Evolutionary conservation across 495 filamentous ascomycete species (phyloP), one percentile per base, ranked within the genome.

Genomic region (Talaromyces wortmannii): DNA sequence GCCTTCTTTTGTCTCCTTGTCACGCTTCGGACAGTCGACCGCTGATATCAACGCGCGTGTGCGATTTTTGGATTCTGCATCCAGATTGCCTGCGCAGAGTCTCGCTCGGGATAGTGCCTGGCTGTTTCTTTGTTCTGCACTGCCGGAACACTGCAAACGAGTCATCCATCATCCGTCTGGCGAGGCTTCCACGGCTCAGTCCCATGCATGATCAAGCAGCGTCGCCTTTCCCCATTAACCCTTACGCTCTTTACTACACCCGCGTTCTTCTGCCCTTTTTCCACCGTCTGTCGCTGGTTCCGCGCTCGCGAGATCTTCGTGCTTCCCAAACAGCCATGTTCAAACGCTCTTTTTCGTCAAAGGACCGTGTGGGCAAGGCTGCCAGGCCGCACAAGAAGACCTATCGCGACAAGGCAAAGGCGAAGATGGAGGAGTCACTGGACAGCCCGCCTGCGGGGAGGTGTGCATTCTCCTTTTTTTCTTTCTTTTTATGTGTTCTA

Each of bases 311-410:
- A 50, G 23, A 29, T 49, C 31, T 59, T 56, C 55, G 42, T 40
- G 13, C 55, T 17, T 59, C 58, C 65, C 69, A 71, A 60, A 66
- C 66, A 80, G 79, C 55, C 61, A 92, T 92, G 88, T 91, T 92
- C 78, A 90, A 86, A 69, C 87, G 88, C 68, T 90, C 88, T 62
- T 91, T 92, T 76, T 75, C 78, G 66, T 82, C 82, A 53, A 86
- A 82, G 71, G 80, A 87, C 70, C 84, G 87, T 57, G 86, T 86
- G 67, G 83, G 84, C 68, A 94, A 95, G 81, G 78, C 85, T 72
- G 79, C 78, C 74, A 91, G 84, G 74, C 76, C 76, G 63, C 57
- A 80, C 68, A 91, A 83, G 84, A 90, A 82, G 72, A 81, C 79
- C 65, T 82, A 83, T 71, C 82, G 84, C 69, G 86, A 87, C 68